Percentiles rank a stretch among this genome's conserved stretches.
Evolutionary conservation across 2,329 filamentous ascomycete species (phyloP).

Genomic region (Aspergillus ustus): DNA sequence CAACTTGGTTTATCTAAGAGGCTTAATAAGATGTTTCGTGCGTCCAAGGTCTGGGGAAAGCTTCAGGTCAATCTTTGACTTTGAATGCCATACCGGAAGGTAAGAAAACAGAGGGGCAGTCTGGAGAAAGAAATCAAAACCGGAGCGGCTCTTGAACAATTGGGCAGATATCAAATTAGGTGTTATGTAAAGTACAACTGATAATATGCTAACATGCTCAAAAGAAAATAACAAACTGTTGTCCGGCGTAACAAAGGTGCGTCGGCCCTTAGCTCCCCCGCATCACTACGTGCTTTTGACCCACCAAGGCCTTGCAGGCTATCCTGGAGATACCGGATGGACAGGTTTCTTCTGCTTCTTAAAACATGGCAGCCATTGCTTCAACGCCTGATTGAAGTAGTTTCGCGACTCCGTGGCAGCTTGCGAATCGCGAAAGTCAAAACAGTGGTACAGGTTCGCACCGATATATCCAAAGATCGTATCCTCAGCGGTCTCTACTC

Average conservation of each 20-base stretch:
- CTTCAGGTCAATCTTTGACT: too few relatives aligned
- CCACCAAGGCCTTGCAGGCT: not conserved
- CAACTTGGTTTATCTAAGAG: too few relatives aligned
- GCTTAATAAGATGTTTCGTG: too few relatives aligned
- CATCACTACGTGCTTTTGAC: not conserved
- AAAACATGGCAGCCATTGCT: slow-evolving; percentile 54
- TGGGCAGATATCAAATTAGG: not conserved
- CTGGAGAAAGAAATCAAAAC: too few relatives aligned
- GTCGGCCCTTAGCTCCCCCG: not conserved
- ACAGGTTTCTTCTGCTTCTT: slow-evolving; percentile 1
- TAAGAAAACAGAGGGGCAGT: too few relatives aligned
- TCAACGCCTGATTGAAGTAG: slow-evolving; percentile 49
- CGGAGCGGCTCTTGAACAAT: too few relatives aligned
- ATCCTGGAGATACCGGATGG: too few relatives aligned
- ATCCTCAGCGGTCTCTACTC: slow-evolving; percentile 37
- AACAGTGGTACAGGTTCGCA: slow-evolving; percentile 53
- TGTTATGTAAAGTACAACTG: not conserved
- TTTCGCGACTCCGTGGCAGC: slow-evolving; percentile 40
- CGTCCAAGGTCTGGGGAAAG: too few relatives aligned
- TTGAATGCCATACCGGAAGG: too few relatives aligned
- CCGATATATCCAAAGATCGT: slow-evolving; percentile 57
- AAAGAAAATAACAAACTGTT: not conserved
- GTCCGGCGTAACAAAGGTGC: not conserved
- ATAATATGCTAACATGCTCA: not conserved
- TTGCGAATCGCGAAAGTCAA: slow-evolving; percentile 48